Conservation (phyloP, 2,329 filamentous ascomycete genomes). For the Phialophora tarda region DNA sequence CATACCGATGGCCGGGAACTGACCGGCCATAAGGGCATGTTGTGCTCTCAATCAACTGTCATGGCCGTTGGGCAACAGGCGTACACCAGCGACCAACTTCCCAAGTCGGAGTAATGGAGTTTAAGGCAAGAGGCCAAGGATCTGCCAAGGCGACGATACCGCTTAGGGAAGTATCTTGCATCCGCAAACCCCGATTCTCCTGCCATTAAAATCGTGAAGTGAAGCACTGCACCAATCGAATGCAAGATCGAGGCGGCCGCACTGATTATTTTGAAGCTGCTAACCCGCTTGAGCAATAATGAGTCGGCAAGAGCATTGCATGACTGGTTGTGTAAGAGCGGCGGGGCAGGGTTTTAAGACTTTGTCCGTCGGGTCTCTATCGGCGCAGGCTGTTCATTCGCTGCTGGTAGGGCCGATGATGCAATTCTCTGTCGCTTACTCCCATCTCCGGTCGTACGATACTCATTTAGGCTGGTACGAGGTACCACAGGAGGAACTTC, state of each 20-base stretch:
- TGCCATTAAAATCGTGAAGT: background rate
- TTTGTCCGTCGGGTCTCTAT: background rate
- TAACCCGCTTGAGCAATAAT: background rate
- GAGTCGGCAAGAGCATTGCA: too few species aligned
- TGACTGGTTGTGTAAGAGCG: background rate
- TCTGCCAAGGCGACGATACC: background rate
- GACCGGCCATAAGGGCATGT: background rate
- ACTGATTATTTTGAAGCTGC: background rate
- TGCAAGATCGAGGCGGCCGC: background rate
- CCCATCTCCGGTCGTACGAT: background rate
- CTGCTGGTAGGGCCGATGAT: background rate
- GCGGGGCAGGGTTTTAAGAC: background rate
- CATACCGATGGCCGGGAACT: background rate
- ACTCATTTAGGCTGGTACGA: background rate
- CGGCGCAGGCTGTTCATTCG: background rate
- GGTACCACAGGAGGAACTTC: background rate
- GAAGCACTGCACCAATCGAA: background rate
- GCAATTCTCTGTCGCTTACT: background rate
- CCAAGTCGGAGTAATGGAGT: background rate
- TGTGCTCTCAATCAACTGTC: background rate
- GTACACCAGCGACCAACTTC: background rate
- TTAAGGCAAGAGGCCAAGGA: background rate
- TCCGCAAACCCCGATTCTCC: slow-evolving; percentile 15
- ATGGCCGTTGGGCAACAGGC: background rate
- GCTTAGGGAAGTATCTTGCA: slow-evolving; percentile 5